These are phyloP conservation scores for Papiliotrema laurentii DNA, from an alignment of 1,284 basidiomycete species.

Conservation along the genomic window DNA sequence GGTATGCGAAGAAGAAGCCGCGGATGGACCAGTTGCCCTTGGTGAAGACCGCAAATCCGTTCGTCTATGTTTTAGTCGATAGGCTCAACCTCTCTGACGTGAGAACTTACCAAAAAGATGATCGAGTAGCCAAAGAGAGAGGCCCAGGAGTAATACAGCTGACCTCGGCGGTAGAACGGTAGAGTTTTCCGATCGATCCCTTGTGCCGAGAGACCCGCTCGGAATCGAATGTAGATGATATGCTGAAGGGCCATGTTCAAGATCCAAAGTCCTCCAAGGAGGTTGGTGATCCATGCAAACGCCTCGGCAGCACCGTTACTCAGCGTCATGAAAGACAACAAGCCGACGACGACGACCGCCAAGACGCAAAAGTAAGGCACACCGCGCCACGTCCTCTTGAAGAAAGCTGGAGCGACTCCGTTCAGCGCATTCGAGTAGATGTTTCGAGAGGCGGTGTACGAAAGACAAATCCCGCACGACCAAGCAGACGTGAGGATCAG, in stretches of 20 bases:
- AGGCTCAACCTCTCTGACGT: neutral
- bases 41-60: constrained; percentile 7
- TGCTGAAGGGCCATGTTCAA: neutral
- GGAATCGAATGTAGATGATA: constrained; percentile 6
- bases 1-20: constrained; percentile 4
- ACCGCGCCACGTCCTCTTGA: constrained; percentile 15
- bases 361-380: constrained; percentile 37
- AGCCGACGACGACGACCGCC: constrained; percentile 52
- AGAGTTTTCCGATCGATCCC: neutral
- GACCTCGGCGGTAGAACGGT: neutral
- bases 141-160: constrained; percentile 2
- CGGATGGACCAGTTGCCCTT: constrained; percentile 2
- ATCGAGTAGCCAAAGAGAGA: neutral
- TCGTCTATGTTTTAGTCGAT: constrained; percentile 4
- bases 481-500: constrained; percentile 14
- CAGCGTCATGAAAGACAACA: constrained; percentile 18
- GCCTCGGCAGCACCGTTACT: constrained; percentile 30
- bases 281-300: constrained; percentile 16
- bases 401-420: constrained; percentile 15
- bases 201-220: neutral
- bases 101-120: constrained; percentile 14
- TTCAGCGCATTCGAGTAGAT: neutral
- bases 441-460: neutral
- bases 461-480: neutral
- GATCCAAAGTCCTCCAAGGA: constrained; percentile 3